A percentile compares a stretch with the other conserved stretches of the same genome.
These are phyloP conservation scores for Penicillium herquei DNA, from an alignment of 495 filamentous ascomycete genomes.

Conservation along the genomic window DNA sequence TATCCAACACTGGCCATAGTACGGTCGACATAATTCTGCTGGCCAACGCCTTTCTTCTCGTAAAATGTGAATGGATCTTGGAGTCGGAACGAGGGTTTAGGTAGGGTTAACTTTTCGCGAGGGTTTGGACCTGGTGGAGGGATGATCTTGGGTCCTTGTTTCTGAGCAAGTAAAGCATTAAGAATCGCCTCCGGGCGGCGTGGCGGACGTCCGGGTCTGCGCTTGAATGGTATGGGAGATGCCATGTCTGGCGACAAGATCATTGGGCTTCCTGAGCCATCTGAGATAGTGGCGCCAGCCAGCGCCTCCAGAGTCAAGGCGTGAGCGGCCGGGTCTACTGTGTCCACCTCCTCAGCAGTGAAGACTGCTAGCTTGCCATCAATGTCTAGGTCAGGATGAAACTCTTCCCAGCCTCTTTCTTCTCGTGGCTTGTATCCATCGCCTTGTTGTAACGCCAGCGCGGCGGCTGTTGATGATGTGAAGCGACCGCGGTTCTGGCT, in stretches of 20 bases:
- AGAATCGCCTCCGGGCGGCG: slow-evolving; percentile 61
- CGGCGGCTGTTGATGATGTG: slow-evolving; percentile 79
- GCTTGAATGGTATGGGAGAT: slow-evolving; percentile 48
- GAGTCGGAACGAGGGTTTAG: slow-evolving; percentile 58
- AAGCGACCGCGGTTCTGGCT: slow-evolving; percentile 54
- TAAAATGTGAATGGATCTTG: slow-evolving; percentile 60
- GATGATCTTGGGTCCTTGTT: slow-evolving; percentile 53
- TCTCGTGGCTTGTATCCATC: slow-evolving; percentile 97
- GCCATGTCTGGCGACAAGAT: slow-evolving; percentile 20
- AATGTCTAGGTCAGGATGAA: slow-evolving; percentile 91
- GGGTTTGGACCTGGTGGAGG: slow-evolving; percentile 66
- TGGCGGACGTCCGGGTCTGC: slow-evolving; percentile 61
- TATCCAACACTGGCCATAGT: slow-evolving; percentile 94
- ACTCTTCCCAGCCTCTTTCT: slow-evolving; percentile 95
- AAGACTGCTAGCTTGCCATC: slow-evolving; percentile 75
- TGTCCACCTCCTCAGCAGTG: slow-evolving; percentile 81
- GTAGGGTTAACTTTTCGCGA: slow-evolving; percentile 62
- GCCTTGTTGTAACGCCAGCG: slow-evolving; percentile 78
- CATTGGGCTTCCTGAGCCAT: slow-evolving; percentile 17
- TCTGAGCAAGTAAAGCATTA: slow-evolving; percentile 54
- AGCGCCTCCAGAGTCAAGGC: slow-evolving; percentile 22
- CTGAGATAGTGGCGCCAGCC: slow-evolving; percentile 19
- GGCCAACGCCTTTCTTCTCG: slow-evolving; percentile 58
- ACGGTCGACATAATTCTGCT: slow-evolving; percentile 77
- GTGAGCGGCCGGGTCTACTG: slow-evolving; percentile 42